These are phyloP conservation scores for Aspergillus coremiiformis DNA, from an alignment of 495 filamentous ascomycete genomes.

Conservation along the genomic window DNA sequence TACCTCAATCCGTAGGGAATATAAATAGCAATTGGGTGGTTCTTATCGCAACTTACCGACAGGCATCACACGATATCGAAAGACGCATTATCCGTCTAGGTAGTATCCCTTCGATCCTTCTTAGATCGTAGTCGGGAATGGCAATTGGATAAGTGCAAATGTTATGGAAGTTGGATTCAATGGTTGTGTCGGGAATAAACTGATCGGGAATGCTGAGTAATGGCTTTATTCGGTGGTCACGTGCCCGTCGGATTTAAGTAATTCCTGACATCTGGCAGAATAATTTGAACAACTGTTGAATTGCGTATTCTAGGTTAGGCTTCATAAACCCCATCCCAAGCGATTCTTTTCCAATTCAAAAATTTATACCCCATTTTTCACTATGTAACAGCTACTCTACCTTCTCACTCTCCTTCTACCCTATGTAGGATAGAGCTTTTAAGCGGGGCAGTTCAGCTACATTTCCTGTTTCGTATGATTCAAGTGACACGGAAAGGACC, in stretches of 20 bases:
- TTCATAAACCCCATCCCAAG: too few species aligned
- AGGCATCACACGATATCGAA: constrained; percentile 38
- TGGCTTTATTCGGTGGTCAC: too few species aligned
- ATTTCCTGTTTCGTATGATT: constrained; percentile 29
- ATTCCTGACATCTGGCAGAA: too few species aligned
- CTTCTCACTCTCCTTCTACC: too few species aligned
- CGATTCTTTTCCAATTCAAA: too few species aligned
- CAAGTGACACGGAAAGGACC: constrained; percentile 32
- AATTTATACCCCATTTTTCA: too few species aligned
- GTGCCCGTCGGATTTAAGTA: background rate
- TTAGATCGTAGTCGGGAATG: background rate
- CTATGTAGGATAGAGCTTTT: constrained; percentile 2
- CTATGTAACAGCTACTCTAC: too few species aligned
- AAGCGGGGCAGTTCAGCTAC: constrained; percentile 23
- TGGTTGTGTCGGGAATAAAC: constrained; percentile 2
- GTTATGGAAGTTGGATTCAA: too few species aligned
- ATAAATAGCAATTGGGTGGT: background rate
- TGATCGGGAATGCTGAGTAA: background rate
- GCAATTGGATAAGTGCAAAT: background rate
- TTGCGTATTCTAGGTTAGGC: too few species aligned
- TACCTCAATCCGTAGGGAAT: background rate
- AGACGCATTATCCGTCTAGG: constrained; percentile 31
- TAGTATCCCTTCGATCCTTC: background rate
- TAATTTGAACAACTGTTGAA: too few species aligned
- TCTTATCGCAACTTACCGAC: constrained; percentile 24